phyloP scores from a whole-genome alignment of 441 rosid genomes.

The Euphorbia schlechtendalii region DNA sequence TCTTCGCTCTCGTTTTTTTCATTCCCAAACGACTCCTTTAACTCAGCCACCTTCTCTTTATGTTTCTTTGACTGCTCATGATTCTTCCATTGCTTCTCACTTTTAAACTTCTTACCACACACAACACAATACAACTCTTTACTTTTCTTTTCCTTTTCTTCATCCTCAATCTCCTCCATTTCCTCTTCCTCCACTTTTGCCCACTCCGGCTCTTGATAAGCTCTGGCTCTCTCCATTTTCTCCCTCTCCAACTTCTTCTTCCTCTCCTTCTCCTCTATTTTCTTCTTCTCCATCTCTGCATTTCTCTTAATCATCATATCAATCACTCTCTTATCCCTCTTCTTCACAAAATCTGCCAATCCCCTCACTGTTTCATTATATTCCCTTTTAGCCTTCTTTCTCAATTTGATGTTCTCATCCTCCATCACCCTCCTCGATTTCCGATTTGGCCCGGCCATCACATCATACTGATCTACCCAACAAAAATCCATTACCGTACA shows the following conservation, averaged over 20 bases:
- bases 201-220: constrained; percentile 81
- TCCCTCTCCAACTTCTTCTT: constrained; percentile 69
- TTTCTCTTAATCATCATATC: constrained; percentile 73
- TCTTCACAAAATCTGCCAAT: constrained; percentile 79
- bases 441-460: constrained; percentile 61
- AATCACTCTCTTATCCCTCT: constrained; percentile 90
- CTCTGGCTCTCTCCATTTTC: constrained; percentile 56
- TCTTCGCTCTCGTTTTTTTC: constrained; percentile 26
- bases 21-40: constrained; percentile 48
- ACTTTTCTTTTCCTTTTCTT: constrained; percentile 30
- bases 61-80: constrained; percentile 99
- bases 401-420: constrained; percentile 86
- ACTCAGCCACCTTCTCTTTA: constrained; percentile 79
- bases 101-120: constrained; percentile 88
- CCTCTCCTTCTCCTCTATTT: constrained; percentile 60
- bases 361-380: constrained; percentile 79
- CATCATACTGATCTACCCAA: constrained; percentile 83
- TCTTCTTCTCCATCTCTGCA: constrained; percentile 64
- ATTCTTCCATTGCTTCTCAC: constrained; percentile 96
- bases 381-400: constrained; percentile 79
- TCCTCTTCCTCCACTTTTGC: constrained; percentile 44
- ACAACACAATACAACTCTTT: constrained; percentile 73
- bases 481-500: constrained; percentile 77
- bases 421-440: constrained; percentile 83
- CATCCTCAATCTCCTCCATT: constrained; percentile 39